These are phyloP conservation scores for Insectozyma bohioensis DNA, from an alignment of 1,139 yeast genomes.

Conservation along the genomic window DNA sequence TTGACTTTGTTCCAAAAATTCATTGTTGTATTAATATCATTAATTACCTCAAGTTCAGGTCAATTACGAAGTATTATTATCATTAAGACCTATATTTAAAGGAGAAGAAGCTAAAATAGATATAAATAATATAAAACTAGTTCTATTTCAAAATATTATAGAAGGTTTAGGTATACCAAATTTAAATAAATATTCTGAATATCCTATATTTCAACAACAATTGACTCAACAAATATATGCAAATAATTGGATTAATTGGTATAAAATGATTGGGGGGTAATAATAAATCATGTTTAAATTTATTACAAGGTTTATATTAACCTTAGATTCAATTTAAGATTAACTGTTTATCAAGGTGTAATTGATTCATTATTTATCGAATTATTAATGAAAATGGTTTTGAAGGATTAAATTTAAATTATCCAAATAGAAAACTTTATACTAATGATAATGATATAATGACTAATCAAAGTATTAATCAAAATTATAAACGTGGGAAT, in stretches of 20 bases:
- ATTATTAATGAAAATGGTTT: slow-evolving; percentile 64
- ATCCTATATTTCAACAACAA: slow-evolving; percentile 55
- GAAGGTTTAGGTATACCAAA: slow-evolving; percentile 92
- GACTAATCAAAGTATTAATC: slow-evolving; percentile 21
- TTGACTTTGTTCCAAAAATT: too few species aligned
- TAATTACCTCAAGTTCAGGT: too few species aligned
- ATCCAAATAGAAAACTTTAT: slow-evolving; percentile 72
- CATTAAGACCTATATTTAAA: slow-evolving; percentile 88
- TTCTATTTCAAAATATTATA: too few species aligned
- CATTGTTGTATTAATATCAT: too few species aligned
- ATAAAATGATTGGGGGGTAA: slow-evolving; percentile 76
- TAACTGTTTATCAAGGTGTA: slow-evolving; percentile 71
- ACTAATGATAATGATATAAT: slow-evolving; percentile 74
- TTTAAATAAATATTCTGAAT: slow-evolving; percentile 83
- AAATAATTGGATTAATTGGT: slow-evolving; percentile 78
- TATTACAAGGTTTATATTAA: slow-evolving; percentile 66
- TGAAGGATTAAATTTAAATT: slow-evolving; percentile 59
- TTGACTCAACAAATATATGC: slow-evolving; percentile 56
- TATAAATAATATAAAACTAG: slow-evolving; percentile 71
- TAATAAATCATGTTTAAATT: slow-evolving; percentile 64
- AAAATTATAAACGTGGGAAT: slow-evolving; percentile 12
- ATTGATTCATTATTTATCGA: slow-evolving; percentile 74
- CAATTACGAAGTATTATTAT: slow-evolving; percentile 84
- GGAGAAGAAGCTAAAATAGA: slow-evolving; percentile 98
- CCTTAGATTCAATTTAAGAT: slow-evolving; percentile 80